Percentiles rank a stretch among this genome's conserved stretches.
These are phyloP conservation scores for Rostrohypoxylon terebratum DNA, from an alignment of 495 filamentous ascomycete species.

Conservation along the genomic window DNA sequence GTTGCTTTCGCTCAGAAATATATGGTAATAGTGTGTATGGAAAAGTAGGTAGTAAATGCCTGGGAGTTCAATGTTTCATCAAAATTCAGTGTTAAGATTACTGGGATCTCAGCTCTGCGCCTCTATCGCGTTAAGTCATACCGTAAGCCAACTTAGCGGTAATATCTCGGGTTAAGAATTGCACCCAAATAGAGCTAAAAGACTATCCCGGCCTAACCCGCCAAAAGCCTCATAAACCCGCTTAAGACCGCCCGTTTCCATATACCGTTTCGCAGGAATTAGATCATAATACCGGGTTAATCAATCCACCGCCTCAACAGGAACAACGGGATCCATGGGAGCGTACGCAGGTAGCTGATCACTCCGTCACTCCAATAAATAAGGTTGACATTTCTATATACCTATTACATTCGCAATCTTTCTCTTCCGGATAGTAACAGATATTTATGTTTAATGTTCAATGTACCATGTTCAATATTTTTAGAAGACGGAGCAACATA, in stretches of 20 bases:
- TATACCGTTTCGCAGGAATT: conserved; percentile 21
- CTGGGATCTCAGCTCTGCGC: not conserved
- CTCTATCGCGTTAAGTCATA: conserved; percentile 17
- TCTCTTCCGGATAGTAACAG: not conserved
- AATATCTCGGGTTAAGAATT: conserved; percentile 29
- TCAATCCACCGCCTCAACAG: not conserved
- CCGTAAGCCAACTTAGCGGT: conserved; percentile 3
- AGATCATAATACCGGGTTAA: not conserved
- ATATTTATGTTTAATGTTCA: not conserved
- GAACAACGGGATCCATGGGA: not conserved
- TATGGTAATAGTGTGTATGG: not conserved
- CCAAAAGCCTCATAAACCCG: not conserved
- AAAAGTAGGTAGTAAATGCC: conserved; percentile 7
- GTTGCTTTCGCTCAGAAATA: not conserved
- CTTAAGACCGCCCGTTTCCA: conserved; percentile 15
- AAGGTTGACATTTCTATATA: too few species aligned
- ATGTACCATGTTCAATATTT: not conserved
- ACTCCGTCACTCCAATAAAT: too few species aligned
- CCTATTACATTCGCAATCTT: too few species aligned
- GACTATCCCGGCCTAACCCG: conserved; percentile 42
- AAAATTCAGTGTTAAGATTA: not conserved
- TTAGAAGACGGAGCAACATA: too few species aligned
- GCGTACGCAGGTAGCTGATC: not conserved
- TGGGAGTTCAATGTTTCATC: not conserved
- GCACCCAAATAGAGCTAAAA: not conserved